Evolutionary conservation across 306 rosid species (phyloP).

Genomic region (Leucaena leucocephala): DNA sequence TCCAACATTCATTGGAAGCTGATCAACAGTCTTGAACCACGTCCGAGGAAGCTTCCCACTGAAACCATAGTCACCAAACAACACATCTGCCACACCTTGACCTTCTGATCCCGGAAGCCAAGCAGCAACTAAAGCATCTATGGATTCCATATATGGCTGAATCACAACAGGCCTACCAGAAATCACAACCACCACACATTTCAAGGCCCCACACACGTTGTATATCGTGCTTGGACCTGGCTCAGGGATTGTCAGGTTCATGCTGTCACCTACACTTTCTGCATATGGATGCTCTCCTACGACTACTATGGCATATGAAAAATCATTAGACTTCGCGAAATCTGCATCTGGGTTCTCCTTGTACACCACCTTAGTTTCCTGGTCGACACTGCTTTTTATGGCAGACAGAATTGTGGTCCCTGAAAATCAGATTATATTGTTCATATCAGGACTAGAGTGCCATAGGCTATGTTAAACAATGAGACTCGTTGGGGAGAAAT

Average conservation of each 20-base stretch:
- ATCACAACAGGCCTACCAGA: slow-evolving; percentile 59
- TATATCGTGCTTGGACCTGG: slow-evolving; percentile 46
- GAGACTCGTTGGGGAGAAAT: neutral
- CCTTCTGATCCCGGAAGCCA: slow-evolving; percentile 63
- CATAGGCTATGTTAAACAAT: neutral
- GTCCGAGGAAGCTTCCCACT: slow-evolving; percentile 55
- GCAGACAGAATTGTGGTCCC: slow-evolving; percentile 60
- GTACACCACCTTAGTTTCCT: slow-evolving; percentile 43
- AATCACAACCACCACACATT: slow-evolving; percentile 51
- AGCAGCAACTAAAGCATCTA: slow-evolving; percentile 53
- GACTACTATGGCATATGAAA: slow-evolving; percentile 52
- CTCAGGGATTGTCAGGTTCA: slow-evolving; percentile 46
- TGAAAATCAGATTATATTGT: slow-evolving; percentile 10
- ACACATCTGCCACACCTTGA: slow-evolving; percentile 56
- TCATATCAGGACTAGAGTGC: neutral
- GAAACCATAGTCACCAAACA: slow-evolving; percentile 57
- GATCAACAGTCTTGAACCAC: slow-evolving; percentile 60
- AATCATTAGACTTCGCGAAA: slow-evolving; percentile 44
- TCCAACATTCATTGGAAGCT: slow-evolving; percentile 57
- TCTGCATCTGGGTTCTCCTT: slow-evolving; percentile 51
- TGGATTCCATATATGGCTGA: slow-evolving; percentile 41
- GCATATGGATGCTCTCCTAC: slow-evolving; percentile 61
- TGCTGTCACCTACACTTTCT: slow-evolving; percentile 48
- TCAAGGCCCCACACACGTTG: slow-evolving; percentile 46
- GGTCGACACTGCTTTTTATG: slow-evolving; percentile 42